phyloP scores from a whole-genome alignment of 768 basidiomycete species.

The Lanmaoa rubissima region DNA sequence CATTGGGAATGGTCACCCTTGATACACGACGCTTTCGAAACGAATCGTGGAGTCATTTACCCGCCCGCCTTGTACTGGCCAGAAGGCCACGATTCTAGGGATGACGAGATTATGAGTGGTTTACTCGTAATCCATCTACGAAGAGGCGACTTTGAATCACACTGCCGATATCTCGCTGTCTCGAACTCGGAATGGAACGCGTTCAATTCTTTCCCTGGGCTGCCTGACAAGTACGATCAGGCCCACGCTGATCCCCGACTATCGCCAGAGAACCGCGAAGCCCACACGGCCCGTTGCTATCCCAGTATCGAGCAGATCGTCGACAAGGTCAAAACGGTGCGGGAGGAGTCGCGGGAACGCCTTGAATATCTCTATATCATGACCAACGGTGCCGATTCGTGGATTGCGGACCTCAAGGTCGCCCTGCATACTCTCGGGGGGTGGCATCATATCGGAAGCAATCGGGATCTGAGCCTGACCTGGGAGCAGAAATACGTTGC shows the following conservation, averaged over 20 bases:
- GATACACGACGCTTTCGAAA: background rate
- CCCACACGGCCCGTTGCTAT: background rate
- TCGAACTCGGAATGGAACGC: background rate
- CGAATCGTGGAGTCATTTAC: background rate
- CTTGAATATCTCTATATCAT: background rate
- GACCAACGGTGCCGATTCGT: background rate
- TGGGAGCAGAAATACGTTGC: background rate
- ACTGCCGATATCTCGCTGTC: background rate
- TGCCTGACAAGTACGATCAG: background rate
- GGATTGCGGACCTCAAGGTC: background rate
- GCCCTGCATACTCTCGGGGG: background rate
- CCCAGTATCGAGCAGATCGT: background rate
- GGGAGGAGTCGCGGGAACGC: background rate
- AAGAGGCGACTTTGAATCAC: background rate
- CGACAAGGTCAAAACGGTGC: background rate
- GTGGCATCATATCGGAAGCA: background rate
- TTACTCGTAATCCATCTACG: background rate
- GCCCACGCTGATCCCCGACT: background rate
- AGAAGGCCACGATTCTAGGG: too few relatives aligned
- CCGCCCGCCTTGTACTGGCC: background rate
- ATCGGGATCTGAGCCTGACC: background rate
- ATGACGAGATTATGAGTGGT: background rate
- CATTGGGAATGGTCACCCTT: background rate
- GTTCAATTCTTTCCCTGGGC: background rate
- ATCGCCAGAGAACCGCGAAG: background rate